Percentiles rank a stretch among this genome's conserved stretches.
phyloP scores from a whole-genome alignment of 768 basidiomycete genomes.

The Collybia sp. region DNA sequence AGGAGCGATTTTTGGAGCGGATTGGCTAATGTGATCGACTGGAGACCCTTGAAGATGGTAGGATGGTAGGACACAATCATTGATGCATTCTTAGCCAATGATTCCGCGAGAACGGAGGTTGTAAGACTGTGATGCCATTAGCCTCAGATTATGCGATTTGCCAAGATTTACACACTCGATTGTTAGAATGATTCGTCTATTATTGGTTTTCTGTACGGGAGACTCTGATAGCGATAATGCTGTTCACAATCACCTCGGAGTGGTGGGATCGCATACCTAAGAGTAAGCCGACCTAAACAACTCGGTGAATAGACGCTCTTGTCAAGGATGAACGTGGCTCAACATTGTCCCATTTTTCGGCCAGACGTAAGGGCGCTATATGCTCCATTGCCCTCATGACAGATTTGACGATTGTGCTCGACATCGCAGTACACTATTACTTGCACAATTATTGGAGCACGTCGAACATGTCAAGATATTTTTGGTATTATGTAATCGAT shows the following conservation, averaged over 20 bases:
- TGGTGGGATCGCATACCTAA: conserved; percentile 43
- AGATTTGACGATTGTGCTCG: conserved; percentile 23
- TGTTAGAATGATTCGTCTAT: conserved; percentile 56
- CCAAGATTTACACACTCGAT: conserved; percentile 50
- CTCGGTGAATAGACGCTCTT: conserved; percentile 8
- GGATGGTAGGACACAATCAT: conserved; percentile 85
- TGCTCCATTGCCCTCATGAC: conserved; percentile 71
- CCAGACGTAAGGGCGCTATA: conserved; percentile 82
- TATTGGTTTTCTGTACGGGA: conserved; percentile 39
- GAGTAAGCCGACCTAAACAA: conserved; percentile 61
- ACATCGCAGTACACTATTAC: not conserved
- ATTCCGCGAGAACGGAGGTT: conserved; percentile 64
- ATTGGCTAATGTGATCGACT: conserved; percentile 72
- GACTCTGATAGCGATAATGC: conserved; percentile 39
- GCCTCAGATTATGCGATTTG: conserved; percentile 1
- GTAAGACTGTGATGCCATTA: conserved; percentile 51
- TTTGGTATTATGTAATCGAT: too few relatives aligned
- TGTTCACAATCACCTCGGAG: conserved; percentile 3
- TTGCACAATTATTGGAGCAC: not conserved
- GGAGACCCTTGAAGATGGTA: conserved; percentile 71
- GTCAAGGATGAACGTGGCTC: conserved; percentile 23
- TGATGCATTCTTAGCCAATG: conserved; percentile 53
- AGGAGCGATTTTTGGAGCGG: conserved; percentile 80
- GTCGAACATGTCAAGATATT: not conserved
- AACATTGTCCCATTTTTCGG: conserved; percentile 95